phyloP scores from a whole-genome alignment of 768 basidiomycete species.

The Rubroboletus pulcherrimus region DNA sequence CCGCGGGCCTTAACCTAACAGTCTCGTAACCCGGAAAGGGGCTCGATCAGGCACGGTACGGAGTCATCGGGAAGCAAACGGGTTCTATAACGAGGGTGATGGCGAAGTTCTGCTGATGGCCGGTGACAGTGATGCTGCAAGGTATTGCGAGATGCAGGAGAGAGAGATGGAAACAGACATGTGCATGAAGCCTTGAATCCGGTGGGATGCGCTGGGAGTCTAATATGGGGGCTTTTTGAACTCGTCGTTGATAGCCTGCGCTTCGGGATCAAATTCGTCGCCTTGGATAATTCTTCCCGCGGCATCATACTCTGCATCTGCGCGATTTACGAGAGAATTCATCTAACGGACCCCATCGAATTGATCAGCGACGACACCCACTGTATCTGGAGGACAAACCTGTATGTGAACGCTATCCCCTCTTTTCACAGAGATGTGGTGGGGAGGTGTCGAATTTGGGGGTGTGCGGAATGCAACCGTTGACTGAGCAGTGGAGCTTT shows the following conservation, averaged over 20 bases:
- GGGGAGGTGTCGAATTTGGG: constrained; percentile 26
- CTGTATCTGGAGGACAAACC: constrained; percentile 30
- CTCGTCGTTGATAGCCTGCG: constrained; percentile 54
- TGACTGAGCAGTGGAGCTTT: constrained; percentile 43
- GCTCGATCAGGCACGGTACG: not conserved
- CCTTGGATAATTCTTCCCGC: constrained; percentile 46
- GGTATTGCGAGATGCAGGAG: not conserved
- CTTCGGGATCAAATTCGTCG: constrained; percentile 55
- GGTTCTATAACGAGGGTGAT: not conserved
- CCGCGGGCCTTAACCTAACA: not conserved
- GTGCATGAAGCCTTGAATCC: not conserved
- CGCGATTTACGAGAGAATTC: constrained; percentile 56
- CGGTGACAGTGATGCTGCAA: not conserved
- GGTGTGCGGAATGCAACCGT: constrained; percentile 58
- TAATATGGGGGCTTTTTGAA: constrained; percentile 57
- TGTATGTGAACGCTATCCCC: constrained; percentile 59
- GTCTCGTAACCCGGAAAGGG: not conserved
- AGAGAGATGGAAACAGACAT: not conserved
- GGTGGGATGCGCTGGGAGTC: not conserved
- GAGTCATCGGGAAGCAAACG: not conserved
- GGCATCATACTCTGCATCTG: constrained; percentile 52
- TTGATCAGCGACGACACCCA: not conserved
- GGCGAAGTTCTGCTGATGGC: not conserved
- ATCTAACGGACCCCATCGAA: constrained; percentile 44
- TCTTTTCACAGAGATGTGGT: constrained; percentile 33